These are phyloP conservation scores for Backusella mclennaniae DNA, from an alignment of 192 early-diverging fungal species.

Conservation along the genomic window DNA sequence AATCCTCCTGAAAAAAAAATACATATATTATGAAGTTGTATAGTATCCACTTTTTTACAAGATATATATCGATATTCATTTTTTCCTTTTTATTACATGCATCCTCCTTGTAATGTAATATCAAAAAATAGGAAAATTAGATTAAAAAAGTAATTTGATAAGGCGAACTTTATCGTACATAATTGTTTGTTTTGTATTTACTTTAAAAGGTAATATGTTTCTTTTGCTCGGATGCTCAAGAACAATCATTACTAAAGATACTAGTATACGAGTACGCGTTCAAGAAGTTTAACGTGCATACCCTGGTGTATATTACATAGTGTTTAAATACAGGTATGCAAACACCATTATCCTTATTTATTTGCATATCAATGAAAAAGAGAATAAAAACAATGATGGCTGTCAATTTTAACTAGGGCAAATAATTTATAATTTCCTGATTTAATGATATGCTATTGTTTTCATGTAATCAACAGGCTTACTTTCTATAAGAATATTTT, in stretches of 20 bases:
- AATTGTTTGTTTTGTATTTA: background rate
- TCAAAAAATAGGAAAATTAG: background rate
- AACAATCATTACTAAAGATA: background rate
- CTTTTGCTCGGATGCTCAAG: background rate
- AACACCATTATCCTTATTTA: background rate
- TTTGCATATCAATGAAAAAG: background rate
- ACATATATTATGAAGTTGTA: background rate
- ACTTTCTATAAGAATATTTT: background rate
- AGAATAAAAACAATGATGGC: background rate
- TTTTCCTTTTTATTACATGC: background rate
- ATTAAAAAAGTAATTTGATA: background rate
- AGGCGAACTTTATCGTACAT: background rate
- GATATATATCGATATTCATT: background rate
- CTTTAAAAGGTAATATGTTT: background rate
- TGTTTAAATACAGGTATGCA: background rate
- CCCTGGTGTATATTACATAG: background rate
- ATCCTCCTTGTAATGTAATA: background rate
- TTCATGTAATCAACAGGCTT: background rate
- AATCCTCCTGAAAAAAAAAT: background rate
- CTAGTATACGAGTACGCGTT: background rate
- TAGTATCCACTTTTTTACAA: background rate
- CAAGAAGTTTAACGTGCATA: background rate
- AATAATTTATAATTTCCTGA: background rate
- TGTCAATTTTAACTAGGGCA: background rate
- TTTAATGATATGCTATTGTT: background rate